phyloP scores from a whole-genome alignment of 495 filamentous ascomycete species.

The Bombardia bombarda region DNA sequence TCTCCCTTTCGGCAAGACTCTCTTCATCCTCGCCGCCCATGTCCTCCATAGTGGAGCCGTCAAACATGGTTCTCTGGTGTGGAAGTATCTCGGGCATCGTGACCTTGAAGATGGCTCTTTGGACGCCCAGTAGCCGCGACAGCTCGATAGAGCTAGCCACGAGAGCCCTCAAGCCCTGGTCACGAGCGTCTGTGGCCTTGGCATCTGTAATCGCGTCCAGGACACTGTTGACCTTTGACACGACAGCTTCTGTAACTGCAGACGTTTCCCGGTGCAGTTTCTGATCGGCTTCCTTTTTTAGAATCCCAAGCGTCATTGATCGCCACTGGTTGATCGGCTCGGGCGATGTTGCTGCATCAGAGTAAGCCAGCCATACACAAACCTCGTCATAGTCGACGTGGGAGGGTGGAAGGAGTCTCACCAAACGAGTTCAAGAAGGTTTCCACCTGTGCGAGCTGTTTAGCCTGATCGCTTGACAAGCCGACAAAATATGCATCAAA shows the following conservation, averaged over 20 bases:
- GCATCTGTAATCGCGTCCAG: conserved; percentile 35
- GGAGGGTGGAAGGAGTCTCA: conserved; percentile 18
- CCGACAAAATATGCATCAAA: conserved; percentile 48
- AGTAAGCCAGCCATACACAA: not conserved
- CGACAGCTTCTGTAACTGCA: conserved; percentile 24
- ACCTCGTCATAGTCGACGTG: not conserved
- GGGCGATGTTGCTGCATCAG: conserved; percentile 23
- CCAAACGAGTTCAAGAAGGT: conserved; percentile 34
- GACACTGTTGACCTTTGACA: conserved; percentile 30
- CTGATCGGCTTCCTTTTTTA: conserved; percentile 36
- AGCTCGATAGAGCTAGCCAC: conserved; percentile 41
- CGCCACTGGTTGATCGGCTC: conserved; percentile 50
- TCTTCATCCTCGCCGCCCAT: conserved; percentile 50
- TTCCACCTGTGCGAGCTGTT: conserved; percentile 36
- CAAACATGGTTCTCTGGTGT: conserved; percentile 41
- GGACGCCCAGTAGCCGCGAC: conserved; percentile 40
- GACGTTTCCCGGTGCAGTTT: conserved; percentile 35
- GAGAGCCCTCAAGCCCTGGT: conserved; percentile 37
- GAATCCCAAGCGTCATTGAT: conserved; percentile 40
- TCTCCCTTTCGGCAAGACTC: conserved; percentile 32
- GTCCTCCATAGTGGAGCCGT: conserved; percentile 46
- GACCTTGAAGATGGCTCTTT: conserved; percentile 45
- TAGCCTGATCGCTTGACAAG: conserved; percentile 32
- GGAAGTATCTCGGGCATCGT: conserved; percentile 41
- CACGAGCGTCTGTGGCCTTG: conserved; percentile 31